These are phyloP conservation scores for Fusarium penzigii DNA, from an alignment of 2,329 filamentous ascomycete species.

Conservation along the genomic window DNA sequence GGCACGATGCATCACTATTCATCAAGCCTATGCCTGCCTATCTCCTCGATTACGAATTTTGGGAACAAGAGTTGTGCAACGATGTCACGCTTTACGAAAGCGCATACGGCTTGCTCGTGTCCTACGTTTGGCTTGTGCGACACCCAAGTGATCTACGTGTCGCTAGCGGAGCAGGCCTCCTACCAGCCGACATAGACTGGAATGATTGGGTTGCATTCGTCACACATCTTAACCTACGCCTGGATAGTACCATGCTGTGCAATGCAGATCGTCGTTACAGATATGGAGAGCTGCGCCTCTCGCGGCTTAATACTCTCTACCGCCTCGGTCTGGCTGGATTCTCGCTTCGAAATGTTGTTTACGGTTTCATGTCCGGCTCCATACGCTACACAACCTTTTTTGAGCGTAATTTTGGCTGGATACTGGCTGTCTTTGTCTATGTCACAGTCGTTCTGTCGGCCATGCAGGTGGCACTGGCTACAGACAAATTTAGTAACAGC, in stretches of 20 bases:
- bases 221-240: neutral
- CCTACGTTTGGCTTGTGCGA: constrained; percentile 6
- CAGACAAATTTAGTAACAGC: neutral
- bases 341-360: neutral
- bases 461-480: constrained; percentile 8
- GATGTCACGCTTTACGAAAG: too few relatives aligned
- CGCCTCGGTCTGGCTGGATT: neutral
- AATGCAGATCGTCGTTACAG: constrained; percentile 1
- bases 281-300: constrained; percentile 14
- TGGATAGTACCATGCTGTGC: neutral
- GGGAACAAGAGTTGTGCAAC: constrained; percentile 1
- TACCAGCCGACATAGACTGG: neutral
- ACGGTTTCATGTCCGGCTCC: constrained; percentile 6
- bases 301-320: constrained; percentile 11
- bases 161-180: constrained; percentile 1
- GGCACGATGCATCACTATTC: constrained; percentile 7
- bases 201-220: constrained; percentile 8
- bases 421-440: constrained; percentile 7
- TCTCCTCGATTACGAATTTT: constrained; percentile 7
- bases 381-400: constrained; percentile 5
- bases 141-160: constrained; percentile 4
- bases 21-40: constrained; percentile 10
- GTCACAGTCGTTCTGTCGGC: constrained; percentile 5
- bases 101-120: constrained; percentile 5
- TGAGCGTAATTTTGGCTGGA: constrained; percentile 7